Base-by-base conservation (phyloP, 2,329 filamentous ascomycete genomes). In the Aspergillus sp. region DNA sequence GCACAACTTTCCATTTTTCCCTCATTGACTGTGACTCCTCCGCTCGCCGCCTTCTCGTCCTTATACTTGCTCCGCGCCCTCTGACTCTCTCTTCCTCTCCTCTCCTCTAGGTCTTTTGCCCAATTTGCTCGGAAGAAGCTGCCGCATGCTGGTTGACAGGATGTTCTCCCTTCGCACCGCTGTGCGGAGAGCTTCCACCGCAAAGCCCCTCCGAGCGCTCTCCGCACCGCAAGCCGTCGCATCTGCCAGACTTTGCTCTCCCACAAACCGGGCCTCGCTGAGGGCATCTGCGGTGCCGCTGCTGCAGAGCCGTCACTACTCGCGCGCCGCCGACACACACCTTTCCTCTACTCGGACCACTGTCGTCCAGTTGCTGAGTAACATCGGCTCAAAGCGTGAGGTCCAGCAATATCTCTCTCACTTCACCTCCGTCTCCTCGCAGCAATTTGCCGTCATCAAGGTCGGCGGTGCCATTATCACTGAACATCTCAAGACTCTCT, bases 381-480 rank as follows among this genome's bases (percentile, higher is more conserved):
- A 93, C 78, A 96, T 98, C 74, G 93, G 92, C 62, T 96, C 92
- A 62, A 96, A 96, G 84, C 84, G 93, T 61, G 93, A 99, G 80
- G 91, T 96, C 63, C 91, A 97, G 81, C 93, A 98, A 77, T 98
- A 98, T 77, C 87, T 98, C 59, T 95, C 93, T 65, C 92, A 98
- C 75, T 99, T 99, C 82, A 95, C 90, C 66, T 96, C 93, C 35
- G 93, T 97, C 61, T 95, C 92, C 45, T 96, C 92, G 37, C 93
- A 98, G 80, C 92, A 96, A 73, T 99, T 98, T 75, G 93, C 93
- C 65, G 93, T 99, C 49, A 96, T 99, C 78, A 99, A 99, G 82
- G 93, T 98, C 56, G 95, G 93, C 61, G 95, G 93, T 62, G 95
- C 93, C 62, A 97, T 98, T 70, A 84, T 99, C 69, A 96, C 91